Evolutionary conservation across 192 early-diverging fungal species (phyloP), one percentile per base, ranked within the genome.

Genomic region (Chytriomyces sp.): DNA sequence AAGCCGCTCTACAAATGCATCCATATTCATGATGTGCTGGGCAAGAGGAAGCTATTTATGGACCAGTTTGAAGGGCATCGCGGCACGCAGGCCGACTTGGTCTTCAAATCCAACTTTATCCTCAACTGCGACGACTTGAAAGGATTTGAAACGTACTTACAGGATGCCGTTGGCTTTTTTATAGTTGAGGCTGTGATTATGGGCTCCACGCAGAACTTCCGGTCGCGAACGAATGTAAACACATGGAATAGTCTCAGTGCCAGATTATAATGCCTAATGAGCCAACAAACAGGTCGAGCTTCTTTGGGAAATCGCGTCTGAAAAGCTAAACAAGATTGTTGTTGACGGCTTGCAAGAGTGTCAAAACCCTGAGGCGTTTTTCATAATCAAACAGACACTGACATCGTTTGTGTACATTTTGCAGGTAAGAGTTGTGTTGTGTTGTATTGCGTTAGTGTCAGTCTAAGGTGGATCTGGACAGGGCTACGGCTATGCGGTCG

Each of bases 161-260:
- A 94, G 68, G 95, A 99, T 53, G 90, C 98, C 69, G 92, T 95
- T 16, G 98, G 98, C 13, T 99, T 98, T 76, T 99, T 99, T 78
- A 91, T 97, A 44, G 91, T 99, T 0, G 98, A 99, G 77, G 91
- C 94, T 53, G 88, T 91, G 45, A 92, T 99, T 64, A 77, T 97
- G 48, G 91, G 92, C 65, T 92, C 95, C 6, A 97, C 95, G 3
- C 89, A 87, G 24, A 92, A 97, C 69, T 99, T 99, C 78, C 88
- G 97, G 69, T 93, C 94, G 20, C 90, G 92, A 67, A 77, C 88
- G 86, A 96, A 80, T 20, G 86, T 87, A 44, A 67, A 47, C 71
- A 35, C 35, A 3, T 35, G 35, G 44, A 26, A n/a, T 35, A 24
- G 16, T 4, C 43, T 63, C 11, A 64, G 0, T 79, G 3, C 67